Evolutionary conservation across 2,329 filamentous ascomycete species (phyloP).

Genomic region (Hypomyces rosellus): DNA sequence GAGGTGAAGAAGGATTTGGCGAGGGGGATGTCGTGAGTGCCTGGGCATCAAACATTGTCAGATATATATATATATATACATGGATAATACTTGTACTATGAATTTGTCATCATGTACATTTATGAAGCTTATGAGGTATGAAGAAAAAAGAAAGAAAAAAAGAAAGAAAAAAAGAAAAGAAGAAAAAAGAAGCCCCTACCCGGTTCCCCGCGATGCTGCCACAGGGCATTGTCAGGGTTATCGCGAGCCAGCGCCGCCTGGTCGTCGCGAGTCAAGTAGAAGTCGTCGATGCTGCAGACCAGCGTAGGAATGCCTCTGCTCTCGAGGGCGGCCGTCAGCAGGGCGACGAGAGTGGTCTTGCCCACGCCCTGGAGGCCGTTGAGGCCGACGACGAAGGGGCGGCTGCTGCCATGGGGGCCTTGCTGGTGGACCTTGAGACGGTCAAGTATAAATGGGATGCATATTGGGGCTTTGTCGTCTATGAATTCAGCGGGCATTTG

Average conservation of each 20-base stretch:
- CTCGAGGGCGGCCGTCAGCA: slow-evolving; percentile 56
- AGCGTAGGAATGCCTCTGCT: slow-evolving; percentile 54
- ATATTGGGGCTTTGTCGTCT: slow-evolving; percentile 74
- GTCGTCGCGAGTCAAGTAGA: slow-evolving; percentile 70
- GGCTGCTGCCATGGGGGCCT: slow-evolving; percentile 3
- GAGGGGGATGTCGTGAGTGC: slow-evolving; percentile 68
- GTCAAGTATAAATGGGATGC: slow-evolving; percentile 68
- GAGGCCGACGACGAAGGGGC: slow-evolving; percentile 74
- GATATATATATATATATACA: neutral
- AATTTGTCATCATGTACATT: neutral
- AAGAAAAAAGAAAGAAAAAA: neutral
- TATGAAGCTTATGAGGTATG: neutral
- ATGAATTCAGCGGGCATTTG: slow-evolving; percentile 39
- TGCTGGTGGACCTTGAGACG: slow-evolving; percentile 46
- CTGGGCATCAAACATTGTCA: slow-evolving; percentile 14
- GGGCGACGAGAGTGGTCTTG: slow-evolving; percentile 78
- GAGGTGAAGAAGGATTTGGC: slow-evolving; percentile 54
- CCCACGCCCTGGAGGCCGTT: slow-evolving; percentile 90
- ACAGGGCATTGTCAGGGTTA: slow-evolving; percentile 65
- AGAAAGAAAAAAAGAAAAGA: slow-evolving; percentile 7
- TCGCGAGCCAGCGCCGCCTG: slow-evolving; percentile 59
- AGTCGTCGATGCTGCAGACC: slow-evolving; percentile 80
- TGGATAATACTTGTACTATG: neutral
- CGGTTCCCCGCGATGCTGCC: slow-evolving; percentile 78
- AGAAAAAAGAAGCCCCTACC: slow-evolving; percentile 33